These are phyloP conservation scores for Podaxis sp. DNA, from an alignment of 768 basidiomycete genomes.

Conservation along the genomic window DNA sequence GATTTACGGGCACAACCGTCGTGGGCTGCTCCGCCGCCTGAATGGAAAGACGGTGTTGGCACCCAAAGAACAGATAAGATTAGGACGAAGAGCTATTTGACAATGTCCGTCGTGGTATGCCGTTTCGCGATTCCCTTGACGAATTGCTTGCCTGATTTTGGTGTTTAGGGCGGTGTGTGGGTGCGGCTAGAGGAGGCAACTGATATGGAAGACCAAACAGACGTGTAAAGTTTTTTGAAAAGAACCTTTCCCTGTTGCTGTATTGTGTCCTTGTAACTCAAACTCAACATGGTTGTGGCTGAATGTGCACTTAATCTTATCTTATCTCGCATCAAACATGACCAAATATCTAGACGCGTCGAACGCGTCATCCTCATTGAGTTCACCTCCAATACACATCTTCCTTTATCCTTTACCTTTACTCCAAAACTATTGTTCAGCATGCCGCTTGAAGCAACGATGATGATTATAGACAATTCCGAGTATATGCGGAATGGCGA, in stretches of 20 bases:
- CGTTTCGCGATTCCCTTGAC: background rate
- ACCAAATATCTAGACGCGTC: constrained; percentile 9
- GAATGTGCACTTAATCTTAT: constrained; percentile 1
- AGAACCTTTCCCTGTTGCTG: background rate
- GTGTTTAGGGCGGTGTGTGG: constrained; percentile 23
- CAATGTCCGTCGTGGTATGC: constrained; percentile 34
- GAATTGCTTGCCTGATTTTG: background rate
- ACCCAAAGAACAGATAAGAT: constrained; percentile 43
- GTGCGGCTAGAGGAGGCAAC: constrained; percentile 21
- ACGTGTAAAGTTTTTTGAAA: background rate
- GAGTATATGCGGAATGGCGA: constrained; percentile 97
- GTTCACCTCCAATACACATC: background rate
- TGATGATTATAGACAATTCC: constrained; percentile 97
- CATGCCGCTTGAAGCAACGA: constrained; percentile 97
- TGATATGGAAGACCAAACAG: background rate
- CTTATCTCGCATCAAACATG: constrained; percentile 2
- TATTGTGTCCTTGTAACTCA: too few species aligned
- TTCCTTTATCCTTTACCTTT: constrained; percentile 3
- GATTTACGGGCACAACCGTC: constrained; percentile 41
- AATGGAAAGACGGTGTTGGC: constrained; percentile 36
- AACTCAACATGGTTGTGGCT: too few species aligned
- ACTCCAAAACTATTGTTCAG: constrained; percentile 24
- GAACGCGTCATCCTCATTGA: constrained; percentile 4
- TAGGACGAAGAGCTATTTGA: constrained; percentile 45
- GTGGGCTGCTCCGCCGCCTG: constrained; percentile 35